Evolutionary conservation across 345 rosid genomes (phyloP).

Genomic region (Populus davidiana): DNA sequence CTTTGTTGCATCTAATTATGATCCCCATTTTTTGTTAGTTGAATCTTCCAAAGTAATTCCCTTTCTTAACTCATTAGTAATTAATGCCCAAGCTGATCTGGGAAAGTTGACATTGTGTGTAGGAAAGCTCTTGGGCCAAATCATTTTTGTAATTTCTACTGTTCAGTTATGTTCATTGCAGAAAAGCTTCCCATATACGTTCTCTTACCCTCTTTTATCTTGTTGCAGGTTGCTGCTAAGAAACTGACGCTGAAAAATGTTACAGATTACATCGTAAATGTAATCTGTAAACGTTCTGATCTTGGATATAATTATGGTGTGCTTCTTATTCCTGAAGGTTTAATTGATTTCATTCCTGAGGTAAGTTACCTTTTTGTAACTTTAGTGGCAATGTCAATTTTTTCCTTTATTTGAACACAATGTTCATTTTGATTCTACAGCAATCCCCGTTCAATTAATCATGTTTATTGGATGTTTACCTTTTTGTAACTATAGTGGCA

Average conservation of each 20-base stretch:
- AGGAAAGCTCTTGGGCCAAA: background rate
- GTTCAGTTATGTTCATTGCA: background rate
- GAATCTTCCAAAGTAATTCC: background rate
- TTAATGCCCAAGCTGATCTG: background rate
- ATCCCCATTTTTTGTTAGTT: background rate
- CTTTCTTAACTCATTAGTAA: background rate
- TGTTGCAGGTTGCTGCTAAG: slow-evolving; percentile 70
- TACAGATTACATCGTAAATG: slow-evolving; percentile 79
- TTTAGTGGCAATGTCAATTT: background rate
- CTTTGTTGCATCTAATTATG: background rate
- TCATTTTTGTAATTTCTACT: background rate
- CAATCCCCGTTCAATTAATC: background rate
- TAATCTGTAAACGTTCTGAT: slow-evolving; percentile 67
- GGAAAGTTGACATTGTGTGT: background rate
- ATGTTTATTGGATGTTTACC: background rate
- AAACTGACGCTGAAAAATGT: slow-evolving; percentile 79
- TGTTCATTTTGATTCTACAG: background rate
- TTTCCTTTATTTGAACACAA: background rate
- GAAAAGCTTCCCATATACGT: background rate
- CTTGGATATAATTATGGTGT: slow-evolving; percentile 88
- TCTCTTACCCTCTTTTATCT: background rate
- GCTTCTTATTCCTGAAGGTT: slow-evolving; percentile 93
- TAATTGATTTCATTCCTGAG: slow-evolving; percentile 98
- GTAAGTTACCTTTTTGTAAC: slow-evolving; percentile 27
- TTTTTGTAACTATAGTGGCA: background rate